A percentile compares a stretch with the other conserved stretches of the same genome.
These are phyloP conservation scores for Aspergillus avenaceus DNA, from an alignment of 495 filamentous ascomycete genomes.

Conservation along the genomic window DNA sequence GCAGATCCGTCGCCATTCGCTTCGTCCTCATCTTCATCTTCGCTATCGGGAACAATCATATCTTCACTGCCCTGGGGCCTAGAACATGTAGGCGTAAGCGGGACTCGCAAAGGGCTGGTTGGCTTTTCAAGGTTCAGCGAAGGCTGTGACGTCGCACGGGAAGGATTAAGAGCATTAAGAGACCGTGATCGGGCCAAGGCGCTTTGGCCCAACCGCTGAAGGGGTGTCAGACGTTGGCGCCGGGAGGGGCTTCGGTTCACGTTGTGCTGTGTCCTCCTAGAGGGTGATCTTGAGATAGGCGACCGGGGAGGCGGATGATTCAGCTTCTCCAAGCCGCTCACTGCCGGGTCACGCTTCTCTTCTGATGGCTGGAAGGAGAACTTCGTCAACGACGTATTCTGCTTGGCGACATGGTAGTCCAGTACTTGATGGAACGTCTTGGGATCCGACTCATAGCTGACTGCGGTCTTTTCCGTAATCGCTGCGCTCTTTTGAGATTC, in stretches of 20 bases:
- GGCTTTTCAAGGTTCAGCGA: background rate
- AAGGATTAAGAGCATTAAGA: conserved; percentile 23
- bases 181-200: conserved; percentile 42
- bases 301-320: background rate
- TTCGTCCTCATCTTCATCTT: conserved; percentile 44
- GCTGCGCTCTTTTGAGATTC: background rate
- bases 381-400: conserved; percentile 35
- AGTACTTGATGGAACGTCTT: conserved; percentile 29
- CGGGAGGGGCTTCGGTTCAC: conserved; percentile 15
- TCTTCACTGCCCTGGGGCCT: conserved; percentile 67
- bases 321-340: background rate
- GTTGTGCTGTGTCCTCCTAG: background rate
- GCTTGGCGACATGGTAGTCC: conserved; percentile 32
- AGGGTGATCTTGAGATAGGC: background rate
- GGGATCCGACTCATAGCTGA: conserved; percentile 19
- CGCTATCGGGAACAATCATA: conserved; percentile 65
- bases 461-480: background rate
- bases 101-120: background rate
- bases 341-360: background rate
- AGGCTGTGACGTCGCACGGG: conserved; percentile 4
- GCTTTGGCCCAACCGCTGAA: conserved; percentile 44
- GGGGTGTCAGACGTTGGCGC: conserved; percentile 37
- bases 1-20: conserved; percentile 13
- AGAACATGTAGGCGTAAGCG: background rate
- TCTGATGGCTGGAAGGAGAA: conserved; percentile 26